Evolutionary conservation across 148 eudicot species (phyloP), one percentile per base, ranked within the genome.

Genomic region (Polygonum maritimum): DNA sequence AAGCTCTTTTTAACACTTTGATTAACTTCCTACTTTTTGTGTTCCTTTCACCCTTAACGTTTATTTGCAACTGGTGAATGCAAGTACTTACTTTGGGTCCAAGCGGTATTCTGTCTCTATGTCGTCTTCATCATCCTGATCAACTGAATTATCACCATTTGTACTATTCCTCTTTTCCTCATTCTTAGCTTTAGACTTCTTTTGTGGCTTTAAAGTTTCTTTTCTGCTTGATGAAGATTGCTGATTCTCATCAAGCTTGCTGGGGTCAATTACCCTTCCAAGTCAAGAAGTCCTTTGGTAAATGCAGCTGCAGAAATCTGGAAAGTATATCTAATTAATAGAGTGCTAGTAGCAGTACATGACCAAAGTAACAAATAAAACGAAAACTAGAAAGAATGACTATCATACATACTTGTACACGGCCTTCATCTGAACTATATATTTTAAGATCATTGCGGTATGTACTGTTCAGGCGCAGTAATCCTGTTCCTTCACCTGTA

Each of bases 291-390:
- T 60, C 99, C 97, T 82, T 95, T 95, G 13, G 99, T 97, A 89
- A 95, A 95, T 80, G 99, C 99, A 79, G 99, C 99, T 36, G 99
- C 99, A 71, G 97, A 95, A 97, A 95, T 92, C 99, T 95, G 87
- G 73, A 10, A 38, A 67, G 45, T 14, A 10, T 67, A 36, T 67
- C 5, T 16, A 35, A 15, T 67, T 36, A 67, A 21, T 67, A 67
- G 31, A 26, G 71, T 33, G n/a, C 4, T 63, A 31, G 44, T 67
- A 67, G 71, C 41, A 67, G 41, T 67, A 36, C 21, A 67, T 38
- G 44, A 44, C 2, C 7, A 35, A 35, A 12, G 40, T 67, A 14
- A 67, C 9, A 36, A 35, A 67, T 67, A 38, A 36, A 67, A 38
- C 15, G 6, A 7, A 14, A 67, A 67, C 45, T 15, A 21, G 71